A percentile compares a stretch with the other conserved stretches of the same genome.
phyloP scores from a whole-genome alignment of 2,329 filamentous ascomycete species.

The Stagonosporopsis vannaccii region DNA sequence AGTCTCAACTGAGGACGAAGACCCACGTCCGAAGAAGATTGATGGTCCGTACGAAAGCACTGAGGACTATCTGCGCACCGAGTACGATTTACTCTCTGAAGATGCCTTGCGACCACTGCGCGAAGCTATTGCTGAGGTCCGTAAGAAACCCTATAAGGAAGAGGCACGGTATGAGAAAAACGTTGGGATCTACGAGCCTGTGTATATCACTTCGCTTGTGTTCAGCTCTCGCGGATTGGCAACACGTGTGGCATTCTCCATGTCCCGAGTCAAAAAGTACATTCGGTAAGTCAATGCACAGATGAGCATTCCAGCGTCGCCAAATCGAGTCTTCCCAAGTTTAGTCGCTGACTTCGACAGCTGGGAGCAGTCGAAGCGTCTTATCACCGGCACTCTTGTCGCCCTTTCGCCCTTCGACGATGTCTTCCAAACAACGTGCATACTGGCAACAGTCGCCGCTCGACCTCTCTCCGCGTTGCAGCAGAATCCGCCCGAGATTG shows the following conservation, averaged over 20 bases:
- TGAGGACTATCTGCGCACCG: slow-evolving; percentile 72
- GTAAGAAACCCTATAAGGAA: slow-evolving; percentile 31
- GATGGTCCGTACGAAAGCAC: slow-evolving; percentile 66
- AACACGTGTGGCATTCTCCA: slow-evolving; percentile 74
- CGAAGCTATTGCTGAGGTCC: slow-evolving; percentile 63
- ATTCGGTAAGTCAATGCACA: slow-evolving; percentile 59
- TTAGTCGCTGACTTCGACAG: neutral
- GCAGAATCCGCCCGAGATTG: slow-evolving; percentile 73
- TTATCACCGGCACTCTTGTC: slow-evolving; percentile 63
- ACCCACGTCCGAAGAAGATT: slow-evolving; percentile 38
- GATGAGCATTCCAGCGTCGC: too few species aligned
- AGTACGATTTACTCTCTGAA: slow-evolving; percentile 79
- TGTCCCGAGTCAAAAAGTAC: slow-evolving; percentile 67
- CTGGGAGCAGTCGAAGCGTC: slow-evolving; percentile 69
- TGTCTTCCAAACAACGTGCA: slow-evolving; percentile 69
- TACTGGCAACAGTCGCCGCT: slow-evolving; percentile 76
- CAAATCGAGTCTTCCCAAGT: too few species aligned
- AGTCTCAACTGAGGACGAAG: slow-evolving; percentile 27
- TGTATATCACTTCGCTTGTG: slow-evolving; percentile 70
- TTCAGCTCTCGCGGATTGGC: slow-evolving; percentile 70
- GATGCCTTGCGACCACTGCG: slow-evolving; percentile 75
- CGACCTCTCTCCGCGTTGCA: slow-evolving; percentile 69
- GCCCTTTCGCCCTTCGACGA: slow-evolving; percentile 65
- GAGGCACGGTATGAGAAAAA: slow-evolving; percentile 60
- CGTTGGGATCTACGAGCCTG: slow-evolving; percentile 56